These are phyloP conservation scores for Ophiostoma sp. DNA, from an alignment of 2,329 filamentous ascomycete genomes.

Conservation along the genomic window DNA sequence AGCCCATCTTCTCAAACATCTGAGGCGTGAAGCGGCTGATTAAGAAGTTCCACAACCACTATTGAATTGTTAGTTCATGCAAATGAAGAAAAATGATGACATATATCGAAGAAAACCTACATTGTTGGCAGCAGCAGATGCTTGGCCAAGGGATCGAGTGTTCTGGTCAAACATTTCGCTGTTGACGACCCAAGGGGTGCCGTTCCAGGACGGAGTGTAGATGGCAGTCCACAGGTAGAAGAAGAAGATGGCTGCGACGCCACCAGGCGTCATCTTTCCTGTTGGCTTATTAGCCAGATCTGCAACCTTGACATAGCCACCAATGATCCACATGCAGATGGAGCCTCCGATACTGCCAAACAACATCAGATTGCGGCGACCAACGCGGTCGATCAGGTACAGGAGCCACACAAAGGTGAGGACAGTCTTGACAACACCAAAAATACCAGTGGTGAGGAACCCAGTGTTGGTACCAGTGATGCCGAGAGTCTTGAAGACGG, in stretches of 20 bases:
- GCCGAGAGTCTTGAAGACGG: conserved; percentile 56
- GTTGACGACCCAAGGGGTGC: conserved; percentile 71
- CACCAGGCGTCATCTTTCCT: conserved; percentile 35
- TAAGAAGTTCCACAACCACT: conserved; percentile 67
- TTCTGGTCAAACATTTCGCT: conserved; percentile 70
- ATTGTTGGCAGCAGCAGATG: conserved; percentile 65
- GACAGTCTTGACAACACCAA: conserved; percentile 68
- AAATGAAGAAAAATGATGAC: neutral
- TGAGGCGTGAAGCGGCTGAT: conserved; percentile 62
- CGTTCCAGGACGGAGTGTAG: conserved; percentile 69
- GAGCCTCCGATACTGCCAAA: conserved; percentile 50
- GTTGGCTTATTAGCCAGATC: conserved; percentile 36
- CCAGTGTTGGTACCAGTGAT: conserved; percentile 42
- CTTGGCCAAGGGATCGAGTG: conserved; percentile 64
- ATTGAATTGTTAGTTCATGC: neutral
- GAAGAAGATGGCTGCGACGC: conserved; percentile 61
- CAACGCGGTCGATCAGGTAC: conserved; percentile 58
- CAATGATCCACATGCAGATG: conserved; percentile 60
- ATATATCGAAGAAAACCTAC: neutral
- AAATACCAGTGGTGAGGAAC: conserved; percentile 64
- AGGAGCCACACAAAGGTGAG: conserved; percentile 65
- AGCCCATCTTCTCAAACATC: conserved; percentile 56
- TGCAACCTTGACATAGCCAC: conserved; percentile 53
- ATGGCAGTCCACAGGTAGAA: conserved; percentile 70
- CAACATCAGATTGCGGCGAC: conserved; percentile 56